Percentiles rank a stretch among this genome's conserved stretches.
Evolutionary conservation across 2,329 filamentous ascomycete species (phyloP).

Genomic region (Nothopassalora personata): DNA sequence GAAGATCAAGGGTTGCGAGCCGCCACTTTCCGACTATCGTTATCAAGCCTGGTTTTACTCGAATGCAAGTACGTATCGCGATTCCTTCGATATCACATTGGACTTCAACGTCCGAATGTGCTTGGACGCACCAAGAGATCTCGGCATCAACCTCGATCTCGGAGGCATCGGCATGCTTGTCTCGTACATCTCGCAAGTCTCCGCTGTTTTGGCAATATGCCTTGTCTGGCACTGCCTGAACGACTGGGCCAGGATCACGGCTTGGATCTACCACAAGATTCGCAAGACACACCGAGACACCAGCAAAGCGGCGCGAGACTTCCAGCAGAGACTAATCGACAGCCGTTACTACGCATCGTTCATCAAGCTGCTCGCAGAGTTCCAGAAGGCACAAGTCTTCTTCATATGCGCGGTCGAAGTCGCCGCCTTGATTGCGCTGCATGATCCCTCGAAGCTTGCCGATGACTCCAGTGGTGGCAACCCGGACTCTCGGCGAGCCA

Average conservation of each 20-base stretch:
- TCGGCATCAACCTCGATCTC: neutral
- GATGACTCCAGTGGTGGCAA: constrained; percentile 2
- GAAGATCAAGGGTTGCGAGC: neutral
- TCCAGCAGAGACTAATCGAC: constrained; percentile 2
- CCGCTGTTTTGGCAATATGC: constrained; percentile 11
- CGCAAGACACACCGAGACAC: neutral
- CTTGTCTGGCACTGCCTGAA: constrained; percentile 10
- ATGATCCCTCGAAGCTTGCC: constrained; percentile 10
- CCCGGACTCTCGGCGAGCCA: neutral
- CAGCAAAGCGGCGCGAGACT: neutral
- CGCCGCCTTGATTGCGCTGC: constrained; percentile 12
- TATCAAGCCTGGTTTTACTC: neutral
- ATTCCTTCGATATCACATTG: neutral
- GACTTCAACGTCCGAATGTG: constrained; percentile 2
- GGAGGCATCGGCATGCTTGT: constrained; percentile 11
- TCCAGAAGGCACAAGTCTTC: constrained; percentile 18
- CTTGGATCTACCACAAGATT: neutral
- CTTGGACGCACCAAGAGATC: neutral
- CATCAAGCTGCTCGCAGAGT: constrained; percentile 11
- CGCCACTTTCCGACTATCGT: neutral
- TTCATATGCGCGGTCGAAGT: constrained; percentile 18
- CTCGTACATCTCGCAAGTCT: constrained; percentile 15
- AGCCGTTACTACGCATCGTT: constrained; percentile 3
- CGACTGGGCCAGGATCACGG: constrained; percentile 6
- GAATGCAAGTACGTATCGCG: neutral